Base-by-base conservation (phyloP, 164 flowering plant genomes). In the Sedum album region DNA sequence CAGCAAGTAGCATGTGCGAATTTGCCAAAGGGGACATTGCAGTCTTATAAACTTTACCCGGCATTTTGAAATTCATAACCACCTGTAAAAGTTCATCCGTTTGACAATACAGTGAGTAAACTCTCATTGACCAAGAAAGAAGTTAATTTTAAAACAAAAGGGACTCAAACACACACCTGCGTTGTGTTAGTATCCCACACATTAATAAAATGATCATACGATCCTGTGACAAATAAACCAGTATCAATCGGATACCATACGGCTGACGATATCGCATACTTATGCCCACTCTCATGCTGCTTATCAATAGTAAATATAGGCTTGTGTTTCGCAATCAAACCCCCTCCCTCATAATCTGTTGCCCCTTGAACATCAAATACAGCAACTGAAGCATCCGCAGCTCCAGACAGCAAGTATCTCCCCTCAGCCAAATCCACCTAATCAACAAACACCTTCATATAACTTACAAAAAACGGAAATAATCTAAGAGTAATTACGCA, bases 221-320 rank as follows among this genome's bases (percentile, higher is more conserved):
- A 91, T 44, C 95, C 97, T 0, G 97, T 91, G 46, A 94, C 39
- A 65, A 94, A 91, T 28, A 94, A 77, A 31, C 97, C 98, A 1
- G 97, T 94, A 82, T 94, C 98, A 73, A 94, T 68, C 31, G 98
- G 98, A 78, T 94, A 94, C 98, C 98, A 94, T 72, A 84, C 80
- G 71, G 93, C 97, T 5, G 96, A 85, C 35, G 96, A 87, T 36
- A 93, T 49, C 25, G 90, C 86, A 74, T 86, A 91, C 63, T 85
- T 85, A 71, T 93, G 98, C 14, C 93, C 90, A 31, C 79, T 76
- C 68, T 85, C 82, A 68, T 84, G 93, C 71, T 85, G 88, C 85
- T 87, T 91, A 71, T 88, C 97, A 53, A 91, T 78, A 55, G 73
- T 63, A 72, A 85, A 80, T 13, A 93, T 42, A 65, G 75, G 55